A percentile compares a stretch with the other conserved stretches of the same genome.
Conservation (phyloP, 73 alveolate species). For the Blepharisma stoltei region DNA sequence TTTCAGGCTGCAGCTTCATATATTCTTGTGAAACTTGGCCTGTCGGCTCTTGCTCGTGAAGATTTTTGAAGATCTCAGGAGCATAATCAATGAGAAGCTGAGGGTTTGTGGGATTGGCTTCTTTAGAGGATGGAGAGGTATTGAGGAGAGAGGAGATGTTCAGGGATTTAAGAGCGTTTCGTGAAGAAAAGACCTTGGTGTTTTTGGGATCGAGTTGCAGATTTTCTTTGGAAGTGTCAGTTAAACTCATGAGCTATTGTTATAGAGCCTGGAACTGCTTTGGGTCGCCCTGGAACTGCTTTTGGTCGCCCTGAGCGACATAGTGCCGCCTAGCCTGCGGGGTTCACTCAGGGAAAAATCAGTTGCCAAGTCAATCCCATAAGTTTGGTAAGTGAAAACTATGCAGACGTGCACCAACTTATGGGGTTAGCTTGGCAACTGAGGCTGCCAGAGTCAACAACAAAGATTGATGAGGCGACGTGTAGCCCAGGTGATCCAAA, state of each 20-base stretch:
- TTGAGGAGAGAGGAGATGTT: background rate
- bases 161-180: background rate
- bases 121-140: background rate
- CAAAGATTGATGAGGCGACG: too few relatives aligned
- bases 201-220: background rate
- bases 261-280: too few relatives aligned
- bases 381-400: too few relatives aligned
- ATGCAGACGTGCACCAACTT: too few relatives aligned
- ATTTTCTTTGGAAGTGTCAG: slow-evolving; percentile 26
- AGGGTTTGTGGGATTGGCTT: slow-evolving; percentile 35
- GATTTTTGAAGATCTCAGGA: slow-evolving; percentile 33
- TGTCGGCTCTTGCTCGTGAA: slow-evolving; percentile 43
- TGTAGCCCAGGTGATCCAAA: too few relatives aligned
- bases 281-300: too few relatives aligned
- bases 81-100: slow-evolving; percentile 50
- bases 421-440: too few relatives aligned
- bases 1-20: slow-evolving; percentile 40
- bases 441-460: too few relatives aligned
- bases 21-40: slow-evolving; percentile 25
- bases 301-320: too few relatives aligned
- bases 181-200: background rate
- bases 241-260: slow-evolving; percentile 3
- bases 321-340: too few relatives aligned
- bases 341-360: too few relatives aligned
- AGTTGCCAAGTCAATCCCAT: too few relatives aligned